Conservation (phyloP, 139 green algal species). For the Chlamydomonas applanata region DNA sequence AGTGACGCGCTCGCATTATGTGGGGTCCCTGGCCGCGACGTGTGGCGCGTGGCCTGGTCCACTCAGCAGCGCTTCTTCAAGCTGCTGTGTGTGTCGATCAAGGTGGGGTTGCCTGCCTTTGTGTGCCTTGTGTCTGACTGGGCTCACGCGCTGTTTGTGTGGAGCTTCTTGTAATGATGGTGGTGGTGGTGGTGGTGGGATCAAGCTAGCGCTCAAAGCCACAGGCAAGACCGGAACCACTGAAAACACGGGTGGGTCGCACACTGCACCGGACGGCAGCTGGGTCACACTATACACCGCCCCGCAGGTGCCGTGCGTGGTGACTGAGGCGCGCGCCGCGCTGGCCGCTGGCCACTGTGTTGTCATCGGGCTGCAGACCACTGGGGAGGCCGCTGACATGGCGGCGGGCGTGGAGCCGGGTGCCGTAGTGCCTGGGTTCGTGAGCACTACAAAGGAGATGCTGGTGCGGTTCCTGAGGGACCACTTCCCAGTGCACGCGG, state of each 20-base stretch:
- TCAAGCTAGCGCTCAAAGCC: no score
- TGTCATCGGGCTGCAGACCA: slow-evolving; percentile 79
- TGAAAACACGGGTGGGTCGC: neutral
- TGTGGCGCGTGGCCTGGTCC: slow-evolving; percentile 75
- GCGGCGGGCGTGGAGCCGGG: slow-evolving; percentile 56
- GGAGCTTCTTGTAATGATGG: no score
- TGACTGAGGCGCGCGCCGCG: slow-evolving; percentile 62
- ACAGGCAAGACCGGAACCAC: neutral
- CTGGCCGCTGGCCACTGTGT: slow-evolving; percentile 59
- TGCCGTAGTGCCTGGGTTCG: slow-evolving; percentile 45
- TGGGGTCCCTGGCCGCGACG: slow-evolving; percentile 31
- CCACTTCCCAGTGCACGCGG: slow-evolving; percentile 25
- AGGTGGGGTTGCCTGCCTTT: slow-evolving; percentile 39
- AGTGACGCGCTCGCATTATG: slow-evolving; percentile 41
- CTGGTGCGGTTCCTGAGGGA: slow-evolving; percentile 41
- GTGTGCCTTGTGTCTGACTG: neutral
- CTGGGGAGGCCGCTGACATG: slow-evolving; percentile 43
- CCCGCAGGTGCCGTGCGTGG: slow-evolving; percentile 63
- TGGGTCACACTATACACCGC: no score
- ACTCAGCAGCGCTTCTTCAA: slow-evolving; percentile 94
- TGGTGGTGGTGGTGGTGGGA: no score
- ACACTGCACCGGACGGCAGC: no score
- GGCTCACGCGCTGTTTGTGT: no score
- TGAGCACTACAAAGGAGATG: slow-evolving; percentile 76
- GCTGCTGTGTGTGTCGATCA: slow-evolving; percentile 80